Evolutionary conservation across 345 rosid genomes (phyloP).

Genomic region (Heritiera fomes): DNA sequence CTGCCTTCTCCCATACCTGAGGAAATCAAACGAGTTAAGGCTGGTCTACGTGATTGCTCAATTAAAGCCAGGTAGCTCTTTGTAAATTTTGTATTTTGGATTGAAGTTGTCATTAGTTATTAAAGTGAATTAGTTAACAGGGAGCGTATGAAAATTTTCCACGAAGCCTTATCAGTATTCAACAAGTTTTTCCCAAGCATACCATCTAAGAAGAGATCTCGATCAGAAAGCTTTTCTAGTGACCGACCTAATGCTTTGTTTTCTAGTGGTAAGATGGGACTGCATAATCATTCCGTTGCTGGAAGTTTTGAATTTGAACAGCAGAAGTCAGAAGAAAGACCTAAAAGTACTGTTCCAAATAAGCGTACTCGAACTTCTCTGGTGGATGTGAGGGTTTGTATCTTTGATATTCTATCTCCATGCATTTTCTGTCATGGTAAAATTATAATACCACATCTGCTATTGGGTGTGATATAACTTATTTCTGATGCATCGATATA

Average conservation of each 20-base stretch:
- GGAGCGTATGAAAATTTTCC: constrained; percentile 73
- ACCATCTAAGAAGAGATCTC: constrained; percentile 85
- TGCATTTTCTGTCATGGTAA: constrained; percentile 14
- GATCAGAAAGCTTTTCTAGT: constrained; percentile 63
- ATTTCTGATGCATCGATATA: neutral
- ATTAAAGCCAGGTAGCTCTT: constrained; percentile 81
- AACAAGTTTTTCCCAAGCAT: constrained; percentile 73
- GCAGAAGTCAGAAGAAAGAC: constrained; percentile 73
- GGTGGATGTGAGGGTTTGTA: constrained; percentile 69
- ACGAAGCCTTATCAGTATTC: constrained; percentile 77
- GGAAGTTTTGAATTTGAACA: constrained; percentile 73
- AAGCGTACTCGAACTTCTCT: constrained; percentile 93
- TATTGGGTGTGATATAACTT: neutral
- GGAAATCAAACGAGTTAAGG: constrained; percentile 72
- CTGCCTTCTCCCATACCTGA: constrained; percentile 57
- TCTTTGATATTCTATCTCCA: constrained; percentile 16
- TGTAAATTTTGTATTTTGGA: constrained; percentile 26
- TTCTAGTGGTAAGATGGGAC: constrained; percentile 73
- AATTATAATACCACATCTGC: neutral
- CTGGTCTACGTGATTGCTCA: constrained; percentile 62
- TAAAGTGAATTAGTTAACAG: constrained; percentile 49
- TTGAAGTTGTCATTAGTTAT: constrained; percentile 32
- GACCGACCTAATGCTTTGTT: constrained; percentile 53
- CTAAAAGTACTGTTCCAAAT: constrained; percentile 64
- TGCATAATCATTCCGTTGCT: constrained; percentile 58